These are phyloP conservation scores for Fusarium vanettenii DNA, from an alignment of 2,329 filamentous ascomycete genomes.

Conservation along the genomic window DNA sequence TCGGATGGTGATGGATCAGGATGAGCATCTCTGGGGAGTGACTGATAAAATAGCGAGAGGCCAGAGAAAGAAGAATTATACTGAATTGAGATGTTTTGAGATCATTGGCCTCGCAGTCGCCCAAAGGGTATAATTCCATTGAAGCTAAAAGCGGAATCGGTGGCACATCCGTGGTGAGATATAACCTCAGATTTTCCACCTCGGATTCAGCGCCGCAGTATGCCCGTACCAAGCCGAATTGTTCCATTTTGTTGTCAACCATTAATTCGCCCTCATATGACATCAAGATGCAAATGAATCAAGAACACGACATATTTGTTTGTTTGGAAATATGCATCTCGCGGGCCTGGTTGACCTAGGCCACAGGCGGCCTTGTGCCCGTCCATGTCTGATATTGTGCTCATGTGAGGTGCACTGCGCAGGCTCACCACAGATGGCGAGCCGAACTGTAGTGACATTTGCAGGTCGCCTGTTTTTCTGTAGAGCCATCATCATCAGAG, in stretches of 20 bases:
- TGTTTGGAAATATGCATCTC: slow-evolving; percentile 38
- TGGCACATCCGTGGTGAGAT: slow-evolving; percentile 1
- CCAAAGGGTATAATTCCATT: slow-evolving; percentile 2
- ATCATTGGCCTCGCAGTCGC: not conserved
- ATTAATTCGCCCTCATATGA: not conserved
- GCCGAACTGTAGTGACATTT: slow-evolving; percentile 32
- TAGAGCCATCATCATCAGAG: slow-evolving; percentile 8
- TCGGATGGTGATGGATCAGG: not conserved
- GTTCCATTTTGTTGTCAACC: slow-evolving; percentile 3
- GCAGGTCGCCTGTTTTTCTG: not conserved
- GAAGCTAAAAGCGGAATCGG: slow-evolving; percentile 8
- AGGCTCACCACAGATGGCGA: slow-evolving; percentile 36
- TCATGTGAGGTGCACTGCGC: slow-evolving; percentile 28
- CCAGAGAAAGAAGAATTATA: not conserved
- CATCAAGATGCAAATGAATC: not conserved
- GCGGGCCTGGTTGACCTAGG: slow-evolving; percentile 26
- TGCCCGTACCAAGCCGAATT: slow-evolving; percentile 9
- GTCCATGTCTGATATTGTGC: slow-evolving; percentile 29
- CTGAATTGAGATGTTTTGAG: not conserved
- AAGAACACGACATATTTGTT: slow-evolving; percentile 38
- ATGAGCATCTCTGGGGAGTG: not conserved
- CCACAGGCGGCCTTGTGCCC: slow-evolving; percentile 33
- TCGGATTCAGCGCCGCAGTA: not conserved
- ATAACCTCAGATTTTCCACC: slow-evolving; percentile 15
- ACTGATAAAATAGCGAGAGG: not conserved